Evolutionary conservation across 139 green algal genomes (phyloP).

Genomic region (Picochlorum sp.): DNA sequence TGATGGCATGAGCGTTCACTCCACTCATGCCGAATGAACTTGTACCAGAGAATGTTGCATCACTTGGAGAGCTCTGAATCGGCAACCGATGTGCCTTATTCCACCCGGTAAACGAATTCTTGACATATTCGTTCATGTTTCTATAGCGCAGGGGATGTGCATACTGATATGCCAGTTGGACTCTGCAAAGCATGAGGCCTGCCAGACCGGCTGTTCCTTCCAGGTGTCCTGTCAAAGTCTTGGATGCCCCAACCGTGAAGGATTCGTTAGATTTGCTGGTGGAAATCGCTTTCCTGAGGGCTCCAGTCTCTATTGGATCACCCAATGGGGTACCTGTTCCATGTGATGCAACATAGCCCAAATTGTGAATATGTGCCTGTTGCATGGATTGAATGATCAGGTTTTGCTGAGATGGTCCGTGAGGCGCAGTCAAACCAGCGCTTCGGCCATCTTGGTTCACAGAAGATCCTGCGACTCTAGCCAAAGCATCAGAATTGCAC

Average conservation of each 20-base stretch:
- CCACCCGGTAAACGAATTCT: slow-evolving; percentile 31
- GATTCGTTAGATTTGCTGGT: not conserved
- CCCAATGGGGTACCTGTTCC: slow-evolving; percentile 67
- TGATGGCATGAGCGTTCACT: slow-evolving; percentile 71
- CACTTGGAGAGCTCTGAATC: slow-evolving; percentile 26
- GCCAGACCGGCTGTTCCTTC: slow-evolving; percentile 72
- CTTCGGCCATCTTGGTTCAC: slow-evolving; percentile 87
- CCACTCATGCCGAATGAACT: slow-evolving; percentile 81
- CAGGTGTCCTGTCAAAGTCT: slow-evolving; percentile 58
- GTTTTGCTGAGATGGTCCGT: slow-evolving; percentile 65
- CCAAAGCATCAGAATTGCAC: slow-evolving; percentile 10
- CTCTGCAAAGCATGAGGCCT: slow-evolving; percentile 50
- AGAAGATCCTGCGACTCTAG: slow-evolving; percentile 46
- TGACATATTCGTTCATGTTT: slow-evolving; percentile 65
- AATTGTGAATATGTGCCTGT: not conserved
- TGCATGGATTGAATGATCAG: slow-evolving; percentile 46
- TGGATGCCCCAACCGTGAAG: slow-evolving; percentile 54
- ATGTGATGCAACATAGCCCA: slow-evolving; percentile 33
- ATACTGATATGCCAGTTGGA: slow-evolving; percentile 28
- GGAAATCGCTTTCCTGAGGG: slow-evolving; percentile 51
- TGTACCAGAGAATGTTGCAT: slow-evolving; percentile 37
- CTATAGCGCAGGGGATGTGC: slow-evolving; percentile 39
- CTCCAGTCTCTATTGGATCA: slow-evolving; percentile 71
- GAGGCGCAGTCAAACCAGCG: slow-evolving; percentile 71
- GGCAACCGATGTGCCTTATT: slow-evolving; percentile 32